Conservation (phyloP, 306 rosid species). For the Trifolium dubium region DNA sequence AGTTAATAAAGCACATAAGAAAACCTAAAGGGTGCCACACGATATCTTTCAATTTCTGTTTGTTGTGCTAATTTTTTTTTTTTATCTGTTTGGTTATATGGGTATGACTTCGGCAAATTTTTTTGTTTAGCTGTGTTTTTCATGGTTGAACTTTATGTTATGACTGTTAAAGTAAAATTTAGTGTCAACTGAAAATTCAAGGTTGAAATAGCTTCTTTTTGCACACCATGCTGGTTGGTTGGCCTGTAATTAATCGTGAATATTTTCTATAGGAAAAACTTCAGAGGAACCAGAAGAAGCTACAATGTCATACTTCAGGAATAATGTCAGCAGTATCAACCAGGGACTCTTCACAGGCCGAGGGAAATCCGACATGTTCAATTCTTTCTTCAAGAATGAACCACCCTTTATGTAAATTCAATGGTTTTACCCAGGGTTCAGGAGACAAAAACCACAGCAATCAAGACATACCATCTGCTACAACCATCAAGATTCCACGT, state of each 20-base stretch:
- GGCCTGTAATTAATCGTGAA: slow-evolving; percentile 30
- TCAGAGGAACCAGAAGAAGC: slow-evolving; percentile 65
- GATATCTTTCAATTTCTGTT: slow-evolving; percentile 17
- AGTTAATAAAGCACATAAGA: not conserved
- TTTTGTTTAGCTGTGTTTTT: not conserved
- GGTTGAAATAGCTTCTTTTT: slow-evolving; percentile 36
- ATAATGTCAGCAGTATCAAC: slow-evolving; percentile 49
- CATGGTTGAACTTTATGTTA: not conserved
- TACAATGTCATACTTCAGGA: slow-evolving; percentile 54
- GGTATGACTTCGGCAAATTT: slow-evolving; percentile 17
- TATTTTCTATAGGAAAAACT: slow-evolving; percentile 66
- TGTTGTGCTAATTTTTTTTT: not conserved
- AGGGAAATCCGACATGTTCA: slow-evolving; percentile 47
- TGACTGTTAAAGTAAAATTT: slow-evolving; percentile 15
- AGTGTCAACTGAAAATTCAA: not conserved
- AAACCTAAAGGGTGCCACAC: slow-evolving; percentile 5
- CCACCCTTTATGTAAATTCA: slow-evolving; percentile 63
- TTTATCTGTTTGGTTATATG: slow-evolving; percentile 19
- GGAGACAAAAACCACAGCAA: slow-evolving; percentile 66
- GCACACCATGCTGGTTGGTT: slow-evolving; percentile 18
- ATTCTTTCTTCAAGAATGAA: slow-evolving; percentile 70
- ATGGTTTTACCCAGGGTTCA: slow-evolving; percentile 58
- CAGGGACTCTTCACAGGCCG: slow-evolving; percentile 36
- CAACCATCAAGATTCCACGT: slow-evolving; percentile 68
- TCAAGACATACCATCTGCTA: slow-evolving; percentile 55